A percentile compares a stretch with the other conserved stretches of the same genome.
These are phyloP conservation scores for Penicillium sp. DNA, from an alignment of 2,329 filamentous ascomycete genomes.

Conservation along the genomic window DNA sequence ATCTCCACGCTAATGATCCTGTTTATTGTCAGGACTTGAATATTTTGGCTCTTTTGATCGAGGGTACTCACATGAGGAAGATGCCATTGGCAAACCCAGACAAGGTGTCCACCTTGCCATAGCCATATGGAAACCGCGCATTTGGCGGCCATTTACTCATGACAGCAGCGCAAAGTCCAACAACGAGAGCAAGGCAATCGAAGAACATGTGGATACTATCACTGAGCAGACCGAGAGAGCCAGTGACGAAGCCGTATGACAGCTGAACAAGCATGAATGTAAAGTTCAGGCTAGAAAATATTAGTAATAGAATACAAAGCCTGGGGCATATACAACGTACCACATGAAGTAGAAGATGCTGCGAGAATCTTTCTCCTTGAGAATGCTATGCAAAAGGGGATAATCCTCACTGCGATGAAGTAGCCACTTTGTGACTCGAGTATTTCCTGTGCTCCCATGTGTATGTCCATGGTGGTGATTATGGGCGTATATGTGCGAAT, in stretches of 20 bases:
- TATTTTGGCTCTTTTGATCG: background rate
- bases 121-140: slow-evolving; percentile 87
- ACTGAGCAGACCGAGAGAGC: slow-evolving; percentile 91
- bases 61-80: slow-evolving; percentile 74
- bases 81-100: slow-evolving; percentile 97
- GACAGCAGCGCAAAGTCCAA: slow-evolving; percentile 88
- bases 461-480: slow-evolving; percentile 37
- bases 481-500: slow-evolving; percentile 42
- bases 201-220: slow-evolving; percentile 99
- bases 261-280: slow-evolving; percentile 93
- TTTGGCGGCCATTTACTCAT: slow-evolving; percentile 97
- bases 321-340: slow-evolving; percentile 56
- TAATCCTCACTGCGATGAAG: slow-evolving; percentile 72
- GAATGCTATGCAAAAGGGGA: slow-evolving; percentile 81
- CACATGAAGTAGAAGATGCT: slow-evolving; percentile 97
- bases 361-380: slow-evolving; percentile 89
- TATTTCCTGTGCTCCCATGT: slow-evolving; percentile 57
- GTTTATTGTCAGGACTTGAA: slow-evolving; percentile 3
- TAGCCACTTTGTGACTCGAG: slow-evolving; percentile 73
- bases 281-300: slow-evolving; percentile 76
- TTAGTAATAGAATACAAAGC: slow-evolving; percentile 27
- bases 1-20: slow-evolving; percentile 95
- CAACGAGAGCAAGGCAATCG: slow-evolving; percentile 88
- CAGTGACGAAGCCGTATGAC: slow-evolving; percentile 90
- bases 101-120: slow-evolving; percentile 94